These are phyloP conservation scores for Botrytis galanthina DNA, from an alignment of 2,329 filamentous ascomycete species.

Conservation along the genomic window DNA sequence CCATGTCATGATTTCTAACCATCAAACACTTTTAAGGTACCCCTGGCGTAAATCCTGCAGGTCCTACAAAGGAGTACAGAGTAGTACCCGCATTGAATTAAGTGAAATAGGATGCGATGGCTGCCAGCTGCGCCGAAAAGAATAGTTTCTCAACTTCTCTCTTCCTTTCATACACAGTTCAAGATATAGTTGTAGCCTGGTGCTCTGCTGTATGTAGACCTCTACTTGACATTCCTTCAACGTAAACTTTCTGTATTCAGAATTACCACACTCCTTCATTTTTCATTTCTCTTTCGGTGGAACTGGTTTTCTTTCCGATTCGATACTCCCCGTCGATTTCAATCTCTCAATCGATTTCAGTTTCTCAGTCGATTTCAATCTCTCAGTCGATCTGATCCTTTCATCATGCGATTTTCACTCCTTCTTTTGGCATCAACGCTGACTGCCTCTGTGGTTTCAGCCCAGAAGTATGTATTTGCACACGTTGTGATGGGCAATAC, in stretches of 20 bases:
- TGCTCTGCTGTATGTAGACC: conserved; percentile 17
- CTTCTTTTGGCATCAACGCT: conserved; percentile 20
- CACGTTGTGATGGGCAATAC: conserved; percentile 39
- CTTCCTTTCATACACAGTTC: background rate
- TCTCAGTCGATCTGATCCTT: background rate
- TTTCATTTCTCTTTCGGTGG: conserved; percentile 1
- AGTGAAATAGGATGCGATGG: conserved; percentile 15
- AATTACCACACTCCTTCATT: conserved; percentile 16
- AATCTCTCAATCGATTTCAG: background rate
- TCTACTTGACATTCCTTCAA: background rate
- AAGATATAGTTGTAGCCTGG: conserved; percentile 8
- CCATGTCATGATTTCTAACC: background rate
- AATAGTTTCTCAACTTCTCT: conserved; percentile 12
- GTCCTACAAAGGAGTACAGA: background rate
- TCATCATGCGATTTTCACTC: conserved; percentile 20
- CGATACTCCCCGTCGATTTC: background rate
- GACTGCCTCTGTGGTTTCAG: conserved; percentile 20
- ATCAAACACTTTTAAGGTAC: background rate
- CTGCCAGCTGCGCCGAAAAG: conserved; percentile 9
- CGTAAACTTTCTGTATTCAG: background rate
- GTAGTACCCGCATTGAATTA: conserved; percentile 6
- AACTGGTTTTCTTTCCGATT: conserved; percentile 1
- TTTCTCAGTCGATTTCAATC: background rate
- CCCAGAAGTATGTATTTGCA: conserved; percentile 35
- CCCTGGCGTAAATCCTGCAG: conserved; percentile 5